Base-by-base conservation (phyloP, 768 basidiomycete genomes). In the Epithele typhae region DNA sequence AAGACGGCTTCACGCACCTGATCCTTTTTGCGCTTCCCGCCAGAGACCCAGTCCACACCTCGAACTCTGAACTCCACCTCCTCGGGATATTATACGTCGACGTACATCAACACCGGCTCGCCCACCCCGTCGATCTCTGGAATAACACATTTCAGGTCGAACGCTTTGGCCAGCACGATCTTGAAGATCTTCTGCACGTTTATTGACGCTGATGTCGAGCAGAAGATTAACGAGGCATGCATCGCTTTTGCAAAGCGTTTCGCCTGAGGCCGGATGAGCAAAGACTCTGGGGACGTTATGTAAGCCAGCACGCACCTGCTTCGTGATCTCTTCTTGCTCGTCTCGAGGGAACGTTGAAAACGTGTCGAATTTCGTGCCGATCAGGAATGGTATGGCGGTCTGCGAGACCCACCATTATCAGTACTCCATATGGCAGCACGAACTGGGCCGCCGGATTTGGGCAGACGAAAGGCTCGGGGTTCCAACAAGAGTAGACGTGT, bases 171-270 rank as follows among this genome's bases (percentile, higher is more conserved):
- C 40, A 95, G 78, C 37, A 95, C 92, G 66, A 96, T 96, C 75
- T 96, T 94, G 81, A 95, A 95, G 56, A 95, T 95, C 76, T 99
- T 99, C 75, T 99, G 96, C 45, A 99, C 95, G 68, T 99, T 99
- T 74, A 98, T 96, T 51, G 94, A 94, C 54, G 95, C 94, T 39
- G 92, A 91, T 39, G 96, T 99, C 41, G 95, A 97, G 71, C 95
- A 99, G 70, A 98, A 99, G 66, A 99, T 96, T 50, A 99, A 71
- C n/a, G 94, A 95, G 15, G 96, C 94, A 65, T 98, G 94, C 96
- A 99, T 99, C 41, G 96, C 96, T 65, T 90, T 87, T 51, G 94
- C 92, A 69, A 99, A 99, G 57, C 95, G 84, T 67, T 96, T 96
- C 36, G 96, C 95, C 90, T 94, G 61, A 46, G 54, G 9, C n/a